These are phyloP conservation scores for Inosperma sp. DNA, from an alignment of 768 basidiomycete genomes.

Conservation along the genomic window DNA sequence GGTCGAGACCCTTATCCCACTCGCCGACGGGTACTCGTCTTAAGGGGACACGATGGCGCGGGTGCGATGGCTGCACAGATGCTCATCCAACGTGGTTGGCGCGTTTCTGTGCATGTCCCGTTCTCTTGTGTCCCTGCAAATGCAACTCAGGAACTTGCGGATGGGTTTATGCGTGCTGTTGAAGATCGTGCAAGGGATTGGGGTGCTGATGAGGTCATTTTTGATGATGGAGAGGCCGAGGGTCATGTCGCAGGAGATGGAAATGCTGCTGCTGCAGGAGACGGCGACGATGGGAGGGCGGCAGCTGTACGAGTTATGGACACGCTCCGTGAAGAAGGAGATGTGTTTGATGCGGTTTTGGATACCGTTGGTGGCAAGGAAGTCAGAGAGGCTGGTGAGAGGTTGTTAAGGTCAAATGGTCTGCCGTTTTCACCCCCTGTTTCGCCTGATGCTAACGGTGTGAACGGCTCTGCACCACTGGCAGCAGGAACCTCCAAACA, in stretches of 20 bases:
- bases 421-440: no score
- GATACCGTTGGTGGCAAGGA: constrained; percentile 82
- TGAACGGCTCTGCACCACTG: no score
- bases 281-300: constrained; percentile 38
- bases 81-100: constrained; percentile 64
- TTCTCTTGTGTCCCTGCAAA: constrained; percentile 26
- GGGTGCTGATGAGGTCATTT: constrained; percentile 77
- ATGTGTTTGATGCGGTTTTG: constrained; percentile 74
- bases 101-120: constrained; percentile 68
- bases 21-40: constrained; percentile 47
- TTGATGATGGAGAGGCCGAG: constrained; percentile 53
- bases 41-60: constrained; percentile 69
- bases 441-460: no score
- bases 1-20: constrained; percentile 3
- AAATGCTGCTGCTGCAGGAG: no score
- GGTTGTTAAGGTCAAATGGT: constrained; percentile 45
- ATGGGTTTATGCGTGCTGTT: constrained; percentile 39
- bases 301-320: constrained; percentile 51
- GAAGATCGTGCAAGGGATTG: constrained; percentile 56
- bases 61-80: constrained; percentile 78
- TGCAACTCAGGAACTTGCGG: constrained; percentile 22
- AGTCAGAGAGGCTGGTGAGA: constrained; percentile 70
- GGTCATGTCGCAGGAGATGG: constrained; percentile 7
- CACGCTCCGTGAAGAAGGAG: constrained; percentile 46
- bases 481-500: constrained; percentile 13